These are phyloP conservation scores for Phytopythium cucurbitacearum DNA, from an alignment of 352 stramenopile species.

Conservation along the genomic window DNA sequence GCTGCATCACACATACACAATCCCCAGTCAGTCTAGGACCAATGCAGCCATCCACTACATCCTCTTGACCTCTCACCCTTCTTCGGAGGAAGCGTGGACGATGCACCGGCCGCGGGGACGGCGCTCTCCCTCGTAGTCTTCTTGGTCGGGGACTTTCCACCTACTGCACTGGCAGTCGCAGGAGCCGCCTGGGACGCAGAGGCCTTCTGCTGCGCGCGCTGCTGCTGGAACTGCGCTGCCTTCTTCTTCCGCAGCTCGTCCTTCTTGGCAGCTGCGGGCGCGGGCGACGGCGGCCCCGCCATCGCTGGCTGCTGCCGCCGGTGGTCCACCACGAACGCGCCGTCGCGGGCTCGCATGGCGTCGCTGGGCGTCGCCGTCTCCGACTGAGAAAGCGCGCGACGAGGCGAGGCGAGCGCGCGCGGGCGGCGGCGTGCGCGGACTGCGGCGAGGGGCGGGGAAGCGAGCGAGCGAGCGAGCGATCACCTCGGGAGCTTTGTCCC, in stretches of 20 bases:
- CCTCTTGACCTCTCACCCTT: slow-evolving; percentile 1
- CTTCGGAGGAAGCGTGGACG: not conserved
- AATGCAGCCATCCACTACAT: too few species aligned
- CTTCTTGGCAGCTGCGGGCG: slow-evolving; percentile 11
- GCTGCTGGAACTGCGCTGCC: slow-evolving; percentile 4
- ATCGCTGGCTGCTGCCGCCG: slow-evolving; percentile 22
- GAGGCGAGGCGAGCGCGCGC: too few species aligned
- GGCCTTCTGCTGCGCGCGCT: slow-evolving; percentile 10
- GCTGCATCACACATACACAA: not conserved
- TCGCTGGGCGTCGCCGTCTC: not conserved
- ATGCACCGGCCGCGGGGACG: not conserved
- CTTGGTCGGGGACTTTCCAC: not conserved
- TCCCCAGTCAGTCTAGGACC: not conserved
- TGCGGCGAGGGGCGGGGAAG: too few species aligned
- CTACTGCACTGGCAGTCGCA: not conserved
- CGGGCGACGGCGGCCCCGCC: slow-evolving; percentile 1
- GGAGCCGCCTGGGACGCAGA: slow-evolving; percentile 4
- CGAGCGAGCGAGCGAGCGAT: too few species aligned
- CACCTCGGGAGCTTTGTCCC: too few species aligned
- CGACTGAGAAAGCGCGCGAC: too few species aligned
- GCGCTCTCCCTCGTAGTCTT: not conserved
- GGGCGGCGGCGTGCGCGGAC: too few species aligned
- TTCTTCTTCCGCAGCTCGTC: slow-evolving; percentile 37
- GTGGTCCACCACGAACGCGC: slow-evolving; percentile 36
- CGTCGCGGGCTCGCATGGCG: slow-evolving; percentile 37